Evolutionary conservation across 2,329 filamentous ascomycete genomes (phyloP).

Genomic region (Fonsecaea nubica): DNA sequence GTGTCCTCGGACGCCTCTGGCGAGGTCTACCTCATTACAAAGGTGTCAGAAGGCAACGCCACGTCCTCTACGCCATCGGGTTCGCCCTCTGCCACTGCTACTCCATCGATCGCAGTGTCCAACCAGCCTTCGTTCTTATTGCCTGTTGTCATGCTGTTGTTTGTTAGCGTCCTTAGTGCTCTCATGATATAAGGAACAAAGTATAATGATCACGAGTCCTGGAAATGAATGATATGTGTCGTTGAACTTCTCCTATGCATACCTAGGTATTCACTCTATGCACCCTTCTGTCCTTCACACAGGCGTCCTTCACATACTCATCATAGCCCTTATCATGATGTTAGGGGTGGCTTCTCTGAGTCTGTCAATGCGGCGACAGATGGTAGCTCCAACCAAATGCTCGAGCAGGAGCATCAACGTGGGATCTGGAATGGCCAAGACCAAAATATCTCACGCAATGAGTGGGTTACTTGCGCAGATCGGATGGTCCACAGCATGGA

Average conservation of each 20-base stretch:
- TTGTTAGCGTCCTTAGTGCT: conserved; percentile 6
- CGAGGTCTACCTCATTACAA: conserved; percentile 41
- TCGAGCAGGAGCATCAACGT: no score
- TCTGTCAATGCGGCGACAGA: no score
- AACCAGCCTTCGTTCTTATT: background rate
- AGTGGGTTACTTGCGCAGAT: no score
- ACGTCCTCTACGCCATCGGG: conserved; percentile 25
- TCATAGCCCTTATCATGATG: no score
- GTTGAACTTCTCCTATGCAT: background rate
- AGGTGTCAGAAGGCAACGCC: conserved; percentile 16
- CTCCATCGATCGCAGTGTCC: conserved; percentile 7
- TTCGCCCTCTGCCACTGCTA: conserved; percentile 11
- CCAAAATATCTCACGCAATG: no score
- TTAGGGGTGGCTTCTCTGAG: no score
- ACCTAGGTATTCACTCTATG: background rate
- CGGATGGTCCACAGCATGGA: no score
- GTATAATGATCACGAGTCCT: background rate
- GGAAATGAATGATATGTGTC: background rate
- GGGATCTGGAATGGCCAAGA: no score
- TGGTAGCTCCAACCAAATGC: no score
- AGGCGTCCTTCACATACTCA: background rate
- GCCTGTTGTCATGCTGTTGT: conserved; percentile 7
- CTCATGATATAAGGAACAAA: conserved; percentile 9
- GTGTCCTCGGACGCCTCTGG: conserved; percentile 45
- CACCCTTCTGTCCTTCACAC: background rate